Evolutionary conservation across 352 stramenopile species (phyloP), one percentile per base, ranked within the genome.

Genomic region (Globisporangium sylvaticum): DNA sequence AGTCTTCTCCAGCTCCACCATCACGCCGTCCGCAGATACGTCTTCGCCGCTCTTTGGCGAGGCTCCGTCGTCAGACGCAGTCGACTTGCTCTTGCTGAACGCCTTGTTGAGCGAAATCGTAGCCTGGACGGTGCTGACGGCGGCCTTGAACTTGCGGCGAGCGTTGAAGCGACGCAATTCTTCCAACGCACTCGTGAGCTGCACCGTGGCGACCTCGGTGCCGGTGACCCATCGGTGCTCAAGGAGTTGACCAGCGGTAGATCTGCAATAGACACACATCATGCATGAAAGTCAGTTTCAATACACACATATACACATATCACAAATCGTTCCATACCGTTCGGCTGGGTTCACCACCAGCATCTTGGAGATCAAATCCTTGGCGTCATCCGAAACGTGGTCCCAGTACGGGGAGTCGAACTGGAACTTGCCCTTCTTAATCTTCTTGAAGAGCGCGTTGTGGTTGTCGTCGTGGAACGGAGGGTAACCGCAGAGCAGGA

Each of bases 351-450:
- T 84, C n/a, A 97, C 77, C 3, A 97, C 74, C 7, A 99, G 87
- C 75, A 98, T 90, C 69, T 89, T 84, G n/a, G 73, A 81, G 68
- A 99, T 98, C 32, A 99, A 77, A 60, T 98, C 93, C 75, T 98
- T 98, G 54, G 92, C 96, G 58, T 97, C 82, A 54, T 95, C 91
- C 34, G 88, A 97, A 15, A 98, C 88, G 67, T 96, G 82, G 71
- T 94, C 87, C 95, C 95, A 98, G 77, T 98, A 98, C 20, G 97
- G 93, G n/a, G 91, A 90, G 67, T 98, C 93, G 66, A 98, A 98
- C 79, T 98, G 80, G 75, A 97, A 98, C 65, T 96, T 90, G 59
- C 92, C 95, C 58, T 85, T 90, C 73, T 97, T 96, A 73, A 98
- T 98, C 71, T 97, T 98, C 62, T 92, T 90, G 75, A 98, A 99